These are phyloP conservation scores for Entomortierella lignicola DNA, from an alignment of 192 early-diverging fungal species.

Conservation along the genomic window DNA sequence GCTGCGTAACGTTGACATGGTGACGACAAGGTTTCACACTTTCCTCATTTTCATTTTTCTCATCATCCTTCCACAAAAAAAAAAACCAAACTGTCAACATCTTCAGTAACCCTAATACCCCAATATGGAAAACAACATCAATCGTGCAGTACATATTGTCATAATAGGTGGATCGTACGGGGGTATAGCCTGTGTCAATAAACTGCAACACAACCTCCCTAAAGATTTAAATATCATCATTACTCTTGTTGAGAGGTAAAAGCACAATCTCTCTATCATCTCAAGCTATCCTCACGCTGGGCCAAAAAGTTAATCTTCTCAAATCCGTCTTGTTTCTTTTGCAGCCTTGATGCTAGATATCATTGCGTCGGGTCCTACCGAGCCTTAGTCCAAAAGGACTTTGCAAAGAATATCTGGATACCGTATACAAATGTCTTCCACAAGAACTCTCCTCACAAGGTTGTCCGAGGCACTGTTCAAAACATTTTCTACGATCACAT, in stretches of 20 bases:
- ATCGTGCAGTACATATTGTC: slow-evolving; percentile 50
- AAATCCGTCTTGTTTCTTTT: background rate
- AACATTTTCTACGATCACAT: slow-evolving; percentile 31
- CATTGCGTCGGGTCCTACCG: slow-evolving; percentile 65
- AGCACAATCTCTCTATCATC: background rate
- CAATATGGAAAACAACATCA: background rate
- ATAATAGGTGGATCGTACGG: slow-evolving; percentile 63
- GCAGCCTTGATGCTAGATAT: slow-evolving; percentile 56
- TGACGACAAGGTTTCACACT: too few relatives aligned
- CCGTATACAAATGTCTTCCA: slow-evolving; percentile 59
- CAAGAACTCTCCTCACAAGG: slow-evolving; percentile 20
- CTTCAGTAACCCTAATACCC: background rate
- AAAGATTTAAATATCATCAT: slow-evolving; percentile 56
- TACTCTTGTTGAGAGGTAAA: slow-evolving; percentile 61
- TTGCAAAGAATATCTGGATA: slow-evolving; percentile 59
- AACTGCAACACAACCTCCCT: slow-evolving; percentile 18
- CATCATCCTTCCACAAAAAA: too few relatives aligned
- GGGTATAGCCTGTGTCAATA: slow-evolving; percentile 58
- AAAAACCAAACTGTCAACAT: background rate
- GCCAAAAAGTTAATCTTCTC: too few relatives aligned
- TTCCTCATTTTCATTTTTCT: too few relatives aligned
- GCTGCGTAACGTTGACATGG: too few relatives aligned
- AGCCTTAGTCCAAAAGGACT: slow-evolving; percentile 59
- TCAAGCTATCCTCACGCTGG: too few relatives aligned
- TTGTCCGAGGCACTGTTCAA: slow-evolving; percentile 18